These are phyloP conservation scores for Daldinia caldariorum DNA, from an alignment of 495 filamentous ascomycete genomes.

Conservation along the genomic window DNA sequence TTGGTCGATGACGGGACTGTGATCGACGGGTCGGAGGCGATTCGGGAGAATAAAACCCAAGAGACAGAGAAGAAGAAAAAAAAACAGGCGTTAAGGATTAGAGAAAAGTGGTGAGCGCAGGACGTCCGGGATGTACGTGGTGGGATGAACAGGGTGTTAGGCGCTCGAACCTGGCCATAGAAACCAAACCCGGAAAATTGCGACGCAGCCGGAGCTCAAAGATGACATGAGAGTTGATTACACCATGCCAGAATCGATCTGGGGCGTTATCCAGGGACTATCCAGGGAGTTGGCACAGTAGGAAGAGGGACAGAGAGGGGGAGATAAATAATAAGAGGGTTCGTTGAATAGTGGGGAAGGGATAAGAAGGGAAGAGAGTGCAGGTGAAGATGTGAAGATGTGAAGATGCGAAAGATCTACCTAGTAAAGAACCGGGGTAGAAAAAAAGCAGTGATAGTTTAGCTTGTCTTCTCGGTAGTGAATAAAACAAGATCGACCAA, in stretches of 20 bases:
- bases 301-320: neutral
- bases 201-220: slow-evolving; percentile 46
- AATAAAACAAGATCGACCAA: neutral
- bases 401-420: neutral
- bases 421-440: neutral
- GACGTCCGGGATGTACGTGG: slow-evolving; percentile 33
- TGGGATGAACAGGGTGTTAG: slow-evolving; percentile 31
- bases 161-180: slow-evolving; percentile 31
- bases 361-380: neutral
- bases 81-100: slow-evolving; percentile 2
- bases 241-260: slow-evolving; percentile 30
- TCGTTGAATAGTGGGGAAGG: slow-evolving; percentile 2
- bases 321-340: neutral
- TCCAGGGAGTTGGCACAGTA: slow-evolving; percentile 7
- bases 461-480: neutral
- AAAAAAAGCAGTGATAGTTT: neutral
- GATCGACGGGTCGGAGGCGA: slow-evolving; percentile 14
- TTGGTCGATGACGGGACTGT: slow-evolving; percentile 2
- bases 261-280: slow-evolving; percentile 6
- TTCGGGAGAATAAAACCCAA: slow-evolving; percentile 9
- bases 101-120: slow-evolving; percentile 19
- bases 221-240: slow-evolving; percentile 34
- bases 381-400: neutral
- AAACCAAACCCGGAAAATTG: slow-evolving; percentile 38
- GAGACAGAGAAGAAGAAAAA: neutral